phyloP scores from a whole-genome alignment of 2,329 filamentous ascomycete genomes.

The Thielaviopsis populi region DNA sequence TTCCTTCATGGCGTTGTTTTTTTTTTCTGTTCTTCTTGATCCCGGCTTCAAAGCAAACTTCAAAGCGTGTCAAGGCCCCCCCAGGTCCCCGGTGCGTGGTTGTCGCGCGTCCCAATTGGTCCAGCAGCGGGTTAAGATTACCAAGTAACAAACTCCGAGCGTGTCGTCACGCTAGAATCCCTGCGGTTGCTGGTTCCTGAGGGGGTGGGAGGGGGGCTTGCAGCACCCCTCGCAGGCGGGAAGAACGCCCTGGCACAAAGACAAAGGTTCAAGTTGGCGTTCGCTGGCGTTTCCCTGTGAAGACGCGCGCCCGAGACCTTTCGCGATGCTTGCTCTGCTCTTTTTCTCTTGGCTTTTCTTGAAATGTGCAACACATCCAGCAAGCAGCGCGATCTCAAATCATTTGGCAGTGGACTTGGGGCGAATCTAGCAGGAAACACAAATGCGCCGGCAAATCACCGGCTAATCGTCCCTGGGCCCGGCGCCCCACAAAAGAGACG shows the following conservation, averaged over 20 bases:
- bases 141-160: background rate
- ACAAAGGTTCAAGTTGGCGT: too few relatives aligned
- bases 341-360: background rate
- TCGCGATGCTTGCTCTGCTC: background rate
- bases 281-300: too few relatives aligned
- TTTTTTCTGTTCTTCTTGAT: too few relatives aligned
- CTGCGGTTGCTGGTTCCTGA: background rate
- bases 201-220: background rate
- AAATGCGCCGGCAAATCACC: background rate
- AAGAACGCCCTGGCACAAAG: background rate
- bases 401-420: background rate
- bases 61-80: background rate
- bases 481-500: background rate
- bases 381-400: too few relatives aligned
- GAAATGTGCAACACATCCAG: too few relatives aligned
- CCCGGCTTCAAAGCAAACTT: background rate
- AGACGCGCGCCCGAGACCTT: too few relatives aligned
- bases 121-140: background rate
- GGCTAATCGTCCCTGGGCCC: background rate
- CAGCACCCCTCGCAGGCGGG: background rate
- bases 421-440: too few relatives aligned
- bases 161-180: background rate
- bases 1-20: background rate
- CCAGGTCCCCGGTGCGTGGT: too few relatives aligned
- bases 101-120: too few relatives aligned